Evolutionary conservation across 176 grass and related monocot species (phyloP), one percentile per base, ranked within the genome.

Genomic region (Oryza australiensis): DNA sequence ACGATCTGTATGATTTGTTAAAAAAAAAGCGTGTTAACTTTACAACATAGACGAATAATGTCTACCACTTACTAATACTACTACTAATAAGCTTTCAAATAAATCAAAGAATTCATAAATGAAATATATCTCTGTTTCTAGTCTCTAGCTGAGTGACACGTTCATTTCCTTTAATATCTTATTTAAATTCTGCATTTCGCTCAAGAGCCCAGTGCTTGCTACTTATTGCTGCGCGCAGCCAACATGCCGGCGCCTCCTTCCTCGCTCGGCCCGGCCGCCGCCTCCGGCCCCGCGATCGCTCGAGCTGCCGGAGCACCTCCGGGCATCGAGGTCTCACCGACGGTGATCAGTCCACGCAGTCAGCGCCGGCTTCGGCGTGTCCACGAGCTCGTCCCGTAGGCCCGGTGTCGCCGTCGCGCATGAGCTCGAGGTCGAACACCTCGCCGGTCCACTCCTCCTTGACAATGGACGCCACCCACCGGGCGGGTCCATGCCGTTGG

Each of bases 381-480:
- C 93, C 78, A 97, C 82, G 65, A 97, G 79, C 85, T 97, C 94
- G 49, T 97, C 94, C 5, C 86, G 74, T 82, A 0, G 78, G 7
- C 0, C 79, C 91, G 0, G 51, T 42, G 13, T 81, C 63, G 1
- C 91, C 87, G 60, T 94, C 94, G 20, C 87, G 89, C 89, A 90
- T 94, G 0, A 97, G 85, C 80, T 97, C 94, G 2, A 88, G 77
- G 73, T 97, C 94, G 64, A 97, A 97, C 85, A 97, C 92, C 85
- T 97, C 92, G 69, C 91, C 92, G 1, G 94, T 92, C 94, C 94
- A 92, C 70, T 94, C 94, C 86, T 92, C 89, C 76, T 97, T 92
- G 16, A 97, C 92, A n/a, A 92, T 90, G 24, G 87, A 94, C 0
- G 87, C 90, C 16, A 97, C 94, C 94, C 92, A 94, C 78, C 87